phyloP scores from a whole-genome alignment of 192 early-diverging fungal species.

The Gamsiella multidivaricata region DNA sequence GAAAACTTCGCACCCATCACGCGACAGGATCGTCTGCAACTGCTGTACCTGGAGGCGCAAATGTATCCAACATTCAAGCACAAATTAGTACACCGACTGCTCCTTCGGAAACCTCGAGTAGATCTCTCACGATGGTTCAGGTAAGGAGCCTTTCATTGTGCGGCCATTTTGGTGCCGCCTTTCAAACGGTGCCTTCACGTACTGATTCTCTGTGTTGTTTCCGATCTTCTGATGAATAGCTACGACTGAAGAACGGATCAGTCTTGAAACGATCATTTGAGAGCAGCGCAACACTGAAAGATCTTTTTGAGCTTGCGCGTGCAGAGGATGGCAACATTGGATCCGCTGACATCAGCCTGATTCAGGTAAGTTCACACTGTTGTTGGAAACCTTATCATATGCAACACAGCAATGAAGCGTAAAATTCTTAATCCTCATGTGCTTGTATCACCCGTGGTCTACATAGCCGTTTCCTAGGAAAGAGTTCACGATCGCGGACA shows the following conservation, averaged over 20 bases:
- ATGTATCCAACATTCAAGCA: neutral
- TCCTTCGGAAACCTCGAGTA: neutral
- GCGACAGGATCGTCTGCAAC: neutral
- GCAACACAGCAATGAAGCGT: too few species aligned
- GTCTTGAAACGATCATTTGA: constrained; percentile 28
- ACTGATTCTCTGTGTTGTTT: too few species aligned
- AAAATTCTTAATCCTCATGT: too few species aligned
- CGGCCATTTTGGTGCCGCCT: too few species aligned
- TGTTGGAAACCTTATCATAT: neutral
- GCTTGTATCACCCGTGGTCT: too few species aligned
- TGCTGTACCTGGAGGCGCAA: neutral
- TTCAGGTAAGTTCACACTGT: constrained; percentile 23
- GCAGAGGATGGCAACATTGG: constrained; percentile 37
- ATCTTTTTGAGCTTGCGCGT: constrained; percentile 37
- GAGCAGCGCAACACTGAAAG: constrained; percentile 16
- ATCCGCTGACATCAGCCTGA: constrained; percentile 40
- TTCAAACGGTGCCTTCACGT: too few species aligned
- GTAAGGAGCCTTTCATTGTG: constrained; percentile 15
- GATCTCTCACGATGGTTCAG: constrained; percentile 12
- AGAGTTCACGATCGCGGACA: constrained; percentile 32
- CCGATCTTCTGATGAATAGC: too few species aligned
- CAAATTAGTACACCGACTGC: neutral
- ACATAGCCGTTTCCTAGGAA: constrained; percentile 38
- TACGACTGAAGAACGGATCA: constrained; percentile 35
- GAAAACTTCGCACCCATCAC: constrained; percentile 11